Percentiles rank a stretch among this genome's conserved stretches.
These are phyloP conservation scores for Lantana camara DNA, from an alignment of 257 asterid species.

Conservation along the genomic window DNA sequence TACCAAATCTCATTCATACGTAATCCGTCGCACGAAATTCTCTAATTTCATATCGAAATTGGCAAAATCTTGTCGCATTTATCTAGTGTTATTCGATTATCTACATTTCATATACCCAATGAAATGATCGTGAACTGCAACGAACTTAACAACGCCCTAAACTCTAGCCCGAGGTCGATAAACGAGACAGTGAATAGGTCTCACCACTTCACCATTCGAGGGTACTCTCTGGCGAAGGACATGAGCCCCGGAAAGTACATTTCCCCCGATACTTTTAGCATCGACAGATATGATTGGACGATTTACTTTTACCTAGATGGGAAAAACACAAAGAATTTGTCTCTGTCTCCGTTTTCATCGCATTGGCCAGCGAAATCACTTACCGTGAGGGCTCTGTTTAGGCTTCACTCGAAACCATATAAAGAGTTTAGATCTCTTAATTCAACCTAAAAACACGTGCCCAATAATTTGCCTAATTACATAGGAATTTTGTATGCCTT, in stretches of 20 bases:
- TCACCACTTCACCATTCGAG: slow-evolving; percentile 76
- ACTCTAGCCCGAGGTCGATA: slow-evolving; percentile 65
- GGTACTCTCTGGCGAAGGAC: slow-evolving; percentile 88
- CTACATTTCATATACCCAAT: no score
- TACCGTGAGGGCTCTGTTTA: slow-evolving; percentile 88
- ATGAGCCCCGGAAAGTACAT: slow-evolving; percentile 82
- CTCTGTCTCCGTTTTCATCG: slow-evolving; percentile 80
- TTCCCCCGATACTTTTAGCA: slow-evolving; percentile 68
- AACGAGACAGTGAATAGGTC: slow-evolving; percentile 89
- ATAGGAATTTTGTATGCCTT: no score
- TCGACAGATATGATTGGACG: slow-evolving; percentile 89
- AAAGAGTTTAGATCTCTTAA: no score
- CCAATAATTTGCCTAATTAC: no score
- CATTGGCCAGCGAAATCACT: slow-evolving; percentile 81
- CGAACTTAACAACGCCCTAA: slow-evolving; percentile 33
- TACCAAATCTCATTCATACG: no score
- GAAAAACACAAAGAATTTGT: slow-evolving; percentile 70
- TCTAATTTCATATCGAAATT: no score
- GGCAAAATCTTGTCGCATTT: background rate
- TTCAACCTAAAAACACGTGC: no score
- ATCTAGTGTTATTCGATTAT: no score
- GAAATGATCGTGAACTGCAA: no score
- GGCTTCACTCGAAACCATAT: no score
- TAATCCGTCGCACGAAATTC: no score
- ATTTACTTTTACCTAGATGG: slow-evolving; percentile 88